A percentile compares a stretch with the other conserved stretches of the same genome.
phyloP scores from a whole-genome alignment of 2,329 filamentous ascomycete species.

The Camillea tinctor region DNA sequence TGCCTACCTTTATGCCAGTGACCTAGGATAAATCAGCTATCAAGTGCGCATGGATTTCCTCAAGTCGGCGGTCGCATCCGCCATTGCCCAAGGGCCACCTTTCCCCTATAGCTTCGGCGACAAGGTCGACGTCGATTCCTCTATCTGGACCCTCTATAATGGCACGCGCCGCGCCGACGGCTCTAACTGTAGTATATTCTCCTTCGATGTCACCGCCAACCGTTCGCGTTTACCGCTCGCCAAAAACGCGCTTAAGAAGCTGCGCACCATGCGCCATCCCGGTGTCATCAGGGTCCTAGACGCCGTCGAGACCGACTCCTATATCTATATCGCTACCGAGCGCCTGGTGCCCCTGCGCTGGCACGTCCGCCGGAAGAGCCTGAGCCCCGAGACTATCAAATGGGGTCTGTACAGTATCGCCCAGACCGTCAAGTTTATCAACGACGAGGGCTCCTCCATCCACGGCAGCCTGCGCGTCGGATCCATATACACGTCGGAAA shows the following conservation, averaged over 20 bases:
- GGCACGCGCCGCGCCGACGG: conserved; percentile 91
- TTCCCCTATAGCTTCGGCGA: conserved; percentile 94
- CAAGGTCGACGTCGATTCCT: conserved; percentile 85
- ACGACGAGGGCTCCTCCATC: conserved; percentile 86
- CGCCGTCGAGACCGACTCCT: conserved; percentile 92
- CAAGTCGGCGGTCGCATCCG: conserved; percentile 95
- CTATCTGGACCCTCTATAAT: conserved; percentile 95
- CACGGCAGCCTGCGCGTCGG: conserved; percentile 84
- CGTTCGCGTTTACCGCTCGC: conserved; percentile 81
- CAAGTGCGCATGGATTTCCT: conserved; percentile 99
- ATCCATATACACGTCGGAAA: conserved; percentile 90
- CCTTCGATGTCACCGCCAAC: conserved; percentile 84
- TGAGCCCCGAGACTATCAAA: conserved; percentile 91
- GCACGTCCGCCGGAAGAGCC: conserved; percentile 83
- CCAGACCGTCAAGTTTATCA: conserved; percentile 93
- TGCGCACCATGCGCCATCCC: conserved; percentile 88
- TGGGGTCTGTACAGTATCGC: conserved; percentile 91
- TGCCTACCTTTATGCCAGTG: no score
- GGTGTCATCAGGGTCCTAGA: conserved; percentile 93
- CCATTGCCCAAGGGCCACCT: conserved; percentile 89
- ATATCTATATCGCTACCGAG: conserved; percentile 96
- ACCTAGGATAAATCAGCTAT: no score
- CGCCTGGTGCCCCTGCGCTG: conserved; percentile 82
- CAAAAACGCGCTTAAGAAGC: conserved; percentile 90
- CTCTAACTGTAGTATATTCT: conserved; percentile 93